phyloP scores from a whole-genome alignment of 192 early-diverging fungal genomes.

The Piromyces sp. region DNA sequence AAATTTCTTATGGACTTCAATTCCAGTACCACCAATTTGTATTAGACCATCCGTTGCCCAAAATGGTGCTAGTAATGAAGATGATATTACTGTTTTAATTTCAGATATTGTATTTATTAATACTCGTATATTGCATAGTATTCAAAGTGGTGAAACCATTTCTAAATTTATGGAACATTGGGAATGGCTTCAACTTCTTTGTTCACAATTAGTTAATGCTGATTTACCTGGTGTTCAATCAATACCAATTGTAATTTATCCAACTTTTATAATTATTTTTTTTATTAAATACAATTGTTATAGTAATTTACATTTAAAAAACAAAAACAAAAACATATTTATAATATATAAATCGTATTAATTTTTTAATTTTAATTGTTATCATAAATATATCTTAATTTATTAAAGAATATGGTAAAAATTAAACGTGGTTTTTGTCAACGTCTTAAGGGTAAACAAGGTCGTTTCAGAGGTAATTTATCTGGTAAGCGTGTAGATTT shows the following conservation, averaged over 20 bases:
- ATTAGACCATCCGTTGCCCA: constrained; percentile 89
- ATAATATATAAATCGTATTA: no score
- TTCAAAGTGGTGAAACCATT: constrained; percentile 43
- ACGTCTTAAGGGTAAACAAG: constrained; percentile 95
- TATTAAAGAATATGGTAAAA: constrained; percentile 20
- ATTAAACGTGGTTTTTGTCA: constrained; percentile 79
- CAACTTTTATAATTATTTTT: constrained; percentile 35
- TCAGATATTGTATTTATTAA: constrained; percentile 89
- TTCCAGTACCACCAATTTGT: constrained; percentile 89
- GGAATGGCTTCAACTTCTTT: not conserved
- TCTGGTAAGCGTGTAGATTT: constrained; percentile 99
- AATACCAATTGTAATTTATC: constrained; percentile 17
- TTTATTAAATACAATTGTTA: constrained; percentile 34
- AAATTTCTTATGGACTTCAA: constrained; percentile 78
- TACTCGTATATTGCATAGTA: constrained; percentile 45
- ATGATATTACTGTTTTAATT: constrained; percentile 87
- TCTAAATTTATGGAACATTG: constrained; percentile 40
- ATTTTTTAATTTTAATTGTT: no score
- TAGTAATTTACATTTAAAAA: no score
- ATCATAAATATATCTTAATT: no score
- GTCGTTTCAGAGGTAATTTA: constrained; percentile 94
- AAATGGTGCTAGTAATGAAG: constrained; percentile 88
- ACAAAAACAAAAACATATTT: no score
- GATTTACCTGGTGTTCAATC: constrained; percentile 79
- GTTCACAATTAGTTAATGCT: constrained; percentile 33